Evolutionary conservation across 805 yeast genomes (phyloP), one percentile per base, ranked within the genome.

Genomic region (Cyberlindnera japonica): DNA sequence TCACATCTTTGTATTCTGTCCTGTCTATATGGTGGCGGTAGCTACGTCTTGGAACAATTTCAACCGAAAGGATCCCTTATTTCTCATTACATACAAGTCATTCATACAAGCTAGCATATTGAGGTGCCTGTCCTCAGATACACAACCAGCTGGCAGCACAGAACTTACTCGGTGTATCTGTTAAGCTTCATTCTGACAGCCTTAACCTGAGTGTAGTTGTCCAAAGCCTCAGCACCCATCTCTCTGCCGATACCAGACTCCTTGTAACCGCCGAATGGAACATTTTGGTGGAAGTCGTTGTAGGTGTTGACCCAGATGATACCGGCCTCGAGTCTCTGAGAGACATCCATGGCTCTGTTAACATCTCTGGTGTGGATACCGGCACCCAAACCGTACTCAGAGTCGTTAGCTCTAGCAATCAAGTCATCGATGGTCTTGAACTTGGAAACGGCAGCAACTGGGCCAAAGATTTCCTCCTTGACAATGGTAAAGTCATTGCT

Each of bases 241-340:
- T 79, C 86, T 70, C 84, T 75, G 57, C 86, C 86, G 40, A 74
- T 65, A 69, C 86, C 86, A 46, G 81, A 75, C 64, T 75, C 74
- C 55, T 76, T 75, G 70, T 66, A 79, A 52, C 86, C 86, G 59
- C 86, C 86, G 58, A 79, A 79, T 66, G 86, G 86, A 62, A 79
- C 81, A 62, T 65, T 65, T 41, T 67, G 74, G 62, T 79, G 77
- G 78, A 79, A 77, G 61, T 78, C 83, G 57, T 79, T 79, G 68
- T 79, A 79, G 43, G 81, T 75, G 72, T 79, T 79, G 53, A 77
- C 64, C 83, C 83, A 79, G 52, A 79, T 66, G 36, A 81, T 74
- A 65, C 83, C 84, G 40, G 83, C 75, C 57, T 73, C 71, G 40
- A 79, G 55, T 62, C 70, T 71, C 62, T 69, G 67, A 32, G 83